phyloP scores from a whole-genome alignment of 106 monocot species.

The Dioscorea alata region DNA sequence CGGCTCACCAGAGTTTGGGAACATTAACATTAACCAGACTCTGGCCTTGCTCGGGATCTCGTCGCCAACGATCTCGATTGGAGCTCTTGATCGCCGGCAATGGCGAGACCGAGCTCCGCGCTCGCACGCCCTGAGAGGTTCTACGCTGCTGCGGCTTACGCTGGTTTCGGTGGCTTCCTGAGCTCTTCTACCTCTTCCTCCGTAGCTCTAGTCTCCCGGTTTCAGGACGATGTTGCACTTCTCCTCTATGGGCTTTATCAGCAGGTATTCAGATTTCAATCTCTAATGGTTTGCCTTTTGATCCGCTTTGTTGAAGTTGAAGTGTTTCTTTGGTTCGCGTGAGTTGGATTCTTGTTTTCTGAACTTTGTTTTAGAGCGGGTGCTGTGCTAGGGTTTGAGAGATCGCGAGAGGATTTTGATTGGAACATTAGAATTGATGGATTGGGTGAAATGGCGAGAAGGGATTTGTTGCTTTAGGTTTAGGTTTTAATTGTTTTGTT shows the following conservation, averaged over 20 bases:
- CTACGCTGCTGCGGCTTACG: constrained; percentile 60
- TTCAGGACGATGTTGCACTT: constrained; percentile 57
- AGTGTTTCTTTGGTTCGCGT: too few species aligned
- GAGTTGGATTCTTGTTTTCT: too few species aligned
- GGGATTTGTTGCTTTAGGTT: too few species aligned
- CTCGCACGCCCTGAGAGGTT: constrained; percentile 57
- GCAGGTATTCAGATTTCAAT: constrained; percentile 25
- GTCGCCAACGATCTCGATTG: not conserved
- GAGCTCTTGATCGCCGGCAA: constrained; percentile 8
- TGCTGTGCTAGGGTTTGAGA: too few species aligned
- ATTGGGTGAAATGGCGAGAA: too few species aligned
- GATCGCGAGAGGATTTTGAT: too few species aligned
- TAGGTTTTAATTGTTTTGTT: not conserved
- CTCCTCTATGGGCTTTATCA: constrained; percentile 53
- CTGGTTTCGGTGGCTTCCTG: constrained; percentile 34
- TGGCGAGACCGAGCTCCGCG: constrained; percentile 37
- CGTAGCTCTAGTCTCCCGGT: constrained; percentile 22
- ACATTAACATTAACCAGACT: too few species aligned
- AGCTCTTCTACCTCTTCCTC: not conserved
- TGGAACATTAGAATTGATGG: too few species aligned
- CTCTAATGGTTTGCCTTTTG: not conserved
- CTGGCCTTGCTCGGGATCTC: not conserved
- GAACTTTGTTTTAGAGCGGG: too few species aligned
- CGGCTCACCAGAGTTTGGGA: too few species aligned
- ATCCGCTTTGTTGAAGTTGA: not conserved